Conservation (phyloP, 352 stramenopile species). For the Pythium phragmiticola region DNA sequence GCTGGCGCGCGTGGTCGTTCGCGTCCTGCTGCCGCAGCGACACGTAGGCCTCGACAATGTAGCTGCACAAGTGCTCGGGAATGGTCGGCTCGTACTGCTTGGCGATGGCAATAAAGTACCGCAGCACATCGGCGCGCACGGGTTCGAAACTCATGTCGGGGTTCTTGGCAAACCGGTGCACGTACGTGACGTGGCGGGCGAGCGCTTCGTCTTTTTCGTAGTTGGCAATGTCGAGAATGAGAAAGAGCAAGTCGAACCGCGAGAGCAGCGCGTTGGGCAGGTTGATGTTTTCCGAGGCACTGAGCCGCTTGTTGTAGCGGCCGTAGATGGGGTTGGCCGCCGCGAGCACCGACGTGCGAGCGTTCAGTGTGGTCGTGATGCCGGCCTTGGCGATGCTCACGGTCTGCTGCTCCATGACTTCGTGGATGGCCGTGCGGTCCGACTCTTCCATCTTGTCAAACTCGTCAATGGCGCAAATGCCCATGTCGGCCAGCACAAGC, state of each 20-base stretch:
- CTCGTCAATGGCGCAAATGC: conserved; percentile 99
- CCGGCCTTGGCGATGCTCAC: conserved; percentile 99
- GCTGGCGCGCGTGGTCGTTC: conserved; percentile 74
- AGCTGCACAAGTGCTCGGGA: conserved; percentile 93
- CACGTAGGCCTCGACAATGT: conserved; percentile 99
- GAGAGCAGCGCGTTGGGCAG: conserved; percentile 98
- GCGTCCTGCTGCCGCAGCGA: conserved; percentile 93
- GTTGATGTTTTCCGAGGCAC: conserved; percentile 98
- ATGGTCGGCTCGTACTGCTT: conserved; percentile 87
- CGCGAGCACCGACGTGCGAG: conserved; percentile 96
- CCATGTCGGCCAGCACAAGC: conserved; percentile 98
- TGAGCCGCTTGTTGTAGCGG: conserved; percentile 85
- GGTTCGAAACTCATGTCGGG: conserved; percentile 91
- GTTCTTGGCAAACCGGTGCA: conserved; percentile 89
- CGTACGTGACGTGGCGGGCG: conserved; percentile 91
- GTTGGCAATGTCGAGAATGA: conserved; percentile 96
- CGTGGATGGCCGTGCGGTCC: conserved; percentile 98
- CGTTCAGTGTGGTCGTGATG: conserved; percentile 98
- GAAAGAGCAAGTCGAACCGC: conserved; percentile 99
- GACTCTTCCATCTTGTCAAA: conserved; percentile 99
- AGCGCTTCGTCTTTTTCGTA: conserved; percentile 91
- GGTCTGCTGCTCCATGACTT: conserved; percentile 99
- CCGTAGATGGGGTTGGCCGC: conserved; percentile 99
- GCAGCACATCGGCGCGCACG: conserved; percentile 89
- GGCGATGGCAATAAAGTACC: conserved; percentile 87